Evolutionary conservation across 2,329 filamentous ascomycete species (phyloP), one percentile per base, ranked within the genome.

Genomic region (Neonectria hederae): DNA sequence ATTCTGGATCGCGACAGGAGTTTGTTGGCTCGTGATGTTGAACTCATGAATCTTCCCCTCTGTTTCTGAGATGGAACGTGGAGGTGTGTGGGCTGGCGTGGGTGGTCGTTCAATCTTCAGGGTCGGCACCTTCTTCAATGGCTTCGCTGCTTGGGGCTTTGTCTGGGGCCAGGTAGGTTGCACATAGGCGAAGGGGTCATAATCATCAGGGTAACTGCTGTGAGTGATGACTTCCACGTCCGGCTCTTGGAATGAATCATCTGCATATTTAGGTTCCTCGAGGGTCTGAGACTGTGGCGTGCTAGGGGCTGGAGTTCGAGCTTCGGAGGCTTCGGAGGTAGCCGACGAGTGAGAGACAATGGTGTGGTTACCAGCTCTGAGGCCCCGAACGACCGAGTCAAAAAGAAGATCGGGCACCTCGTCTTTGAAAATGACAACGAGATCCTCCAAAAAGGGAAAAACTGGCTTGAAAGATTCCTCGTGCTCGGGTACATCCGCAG

Each of bases 1-100:
- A 69, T 90, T 89, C 66, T 90, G 88, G 6, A 87, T 77, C 1
- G 80, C 78, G 4, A 89, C 80, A 1, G 86, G 83, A 3, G 84
- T 86, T 60, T 83, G 80, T 24, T 78, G 77, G 19, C 75, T 71
- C 3, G 73, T 73, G 2, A 80, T 77, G 11, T 76, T 72, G 56
- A 89, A 81, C 7, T 83, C 81, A 63, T 82, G 79, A 48, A 88
- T 82, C 59, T 76, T 81, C 32, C 77, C 78, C 22, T 78, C 75
- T n/a, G 43, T 71, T 65, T 70, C 71, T 0, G 66, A 67, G n/a
- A 70, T 61, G 26, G 74, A 72, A 3, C 11, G 38, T 19, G 79
- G 78, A 8, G 83, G 81, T 4, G 83, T 83, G n/a, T 78, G 76
- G 3, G 77, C 77, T 19, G 83, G 82, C 1, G 80, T 83, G 7